Evolutionary conservation across 2,329 filamentous ascomycete genomes (phyloP).

Genomic region (Colletotrichum endophyticum): DNA sequence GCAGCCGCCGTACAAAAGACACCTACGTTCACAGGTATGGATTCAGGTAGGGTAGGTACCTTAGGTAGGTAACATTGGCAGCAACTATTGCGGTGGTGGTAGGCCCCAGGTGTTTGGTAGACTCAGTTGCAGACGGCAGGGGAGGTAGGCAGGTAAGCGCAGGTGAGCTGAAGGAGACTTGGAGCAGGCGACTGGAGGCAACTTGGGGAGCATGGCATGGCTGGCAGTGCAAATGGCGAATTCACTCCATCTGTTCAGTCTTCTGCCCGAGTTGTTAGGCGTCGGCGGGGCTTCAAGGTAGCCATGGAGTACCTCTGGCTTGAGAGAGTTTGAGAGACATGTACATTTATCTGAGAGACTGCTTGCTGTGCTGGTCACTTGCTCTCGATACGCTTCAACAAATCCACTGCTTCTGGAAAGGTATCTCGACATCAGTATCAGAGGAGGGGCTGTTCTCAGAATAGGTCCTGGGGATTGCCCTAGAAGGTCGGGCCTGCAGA

Average conservation of each 20-base stretch:
- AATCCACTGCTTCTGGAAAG: neutral
- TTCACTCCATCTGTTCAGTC: neutral
- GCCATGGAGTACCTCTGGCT: neutral
- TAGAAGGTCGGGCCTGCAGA: neutral
- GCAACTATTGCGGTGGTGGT: neutral
- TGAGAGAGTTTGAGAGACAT: neutral
- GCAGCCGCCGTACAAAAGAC: neutral
- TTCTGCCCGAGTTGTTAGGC: neutral
- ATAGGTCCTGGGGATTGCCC: neutral
- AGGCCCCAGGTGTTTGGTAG: neutral
- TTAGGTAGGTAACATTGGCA: neutral
- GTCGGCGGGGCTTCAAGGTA: constrained; percentile 5
- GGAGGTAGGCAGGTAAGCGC: neutral
- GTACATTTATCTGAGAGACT: neutral
- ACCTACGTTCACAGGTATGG: neutral
- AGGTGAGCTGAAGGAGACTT: neutral
- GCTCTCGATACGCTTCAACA: neutral
- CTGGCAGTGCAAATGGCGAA: constrained; percentile 11
- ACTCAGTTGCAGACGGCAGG: neutral
- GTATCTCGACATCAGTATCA: neutral
- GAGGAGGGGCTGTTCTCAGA: neutral
- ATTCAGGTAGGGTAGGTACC: neutral
- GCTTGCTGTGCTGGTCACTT: neutral
- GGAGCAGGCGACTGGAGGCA: neutral
- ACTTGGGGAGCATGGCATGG: neutral